Evolutionary conservation across 192 early-diverging fungal species (phyloP), one percentile per base, ranked within the genome.

Genomic region (Coemansia interrupta): DNA sequence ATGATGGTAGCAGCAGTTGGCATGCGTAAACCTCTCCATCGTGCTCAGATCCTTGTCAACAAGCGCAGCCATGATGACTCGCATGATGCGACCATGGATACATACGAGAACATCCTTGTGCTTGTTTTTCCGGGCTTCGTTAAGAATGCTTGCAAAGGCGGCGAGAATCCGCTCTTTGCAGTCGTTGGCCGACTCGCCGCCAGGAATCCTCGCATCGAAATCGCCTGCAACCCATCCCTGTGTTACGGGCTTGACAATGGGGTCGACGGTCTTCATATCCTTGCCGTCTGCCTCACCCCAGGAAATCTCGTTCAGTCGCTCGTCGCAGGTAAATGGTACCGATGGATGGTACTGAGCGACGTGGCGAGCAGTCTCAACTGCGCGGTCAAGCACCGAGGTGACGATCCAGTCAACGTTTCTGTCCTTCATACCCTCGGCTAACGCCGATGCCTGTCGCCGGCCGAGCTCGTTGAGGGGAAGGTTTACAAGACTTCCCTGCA

Each of bases 1-100:
- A n/a, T 68, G 58, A 42, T 78, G 63, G 69, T 72, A 78, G 30
- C 58, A 64, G 56, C 75, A 68, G 43, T 78, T 78, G 0, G 75
- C 63, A 22, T 78, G 75, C 1, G 62, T 30, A 36, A 55, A 72
- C 20, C 29, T 28, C 14, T 68, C 44, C 75, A 78, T 78, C 22
- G 40, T 68, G 10, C 49, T 32, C 55, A 78, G 43, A 28, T 72
- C 65, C 59, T 61, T 68, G 51, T 67, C 61, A 13, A 78, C 66
- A 36, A 78, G 26, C 19, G 59, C n/a, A 9, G 69, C 56, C 69
- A 78, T 63, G 17, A 78, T 64, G n/a, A 78, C 75, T 0, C 75
- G 57, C 59, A 68, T 55, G 18, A 78, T 67, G 17, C 75, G 69
- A 0, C 75, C 75, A 44, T 78, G 75, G 10, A 72, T 63, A 41